Evolutionary conservation across 257 asterid species (phyloP).

Genomic region (Nicotiana obtusifolia): DNA sequence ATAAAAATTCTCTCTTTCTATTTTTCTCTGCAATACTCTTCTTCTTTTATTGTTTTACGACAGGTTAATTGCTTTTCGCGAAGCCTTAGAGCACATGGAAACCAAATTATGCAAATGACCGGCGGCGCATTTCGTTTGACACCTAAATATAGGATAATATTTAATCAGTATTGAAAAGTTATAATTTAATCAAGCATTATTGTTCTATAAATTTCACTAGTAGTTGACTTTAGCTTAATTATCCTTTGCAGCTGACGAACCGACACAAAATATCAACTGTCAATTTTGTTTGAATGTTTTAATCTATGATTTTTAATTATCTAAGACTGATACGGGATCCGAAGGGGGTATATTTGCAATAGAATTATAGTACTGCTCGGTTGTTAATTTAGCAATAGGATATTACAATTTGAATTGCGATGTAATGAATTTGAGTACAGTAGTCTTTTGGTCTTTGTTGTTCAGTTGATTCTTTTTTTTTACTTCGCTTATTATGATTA

Average conservation of each 20-base stretch:
- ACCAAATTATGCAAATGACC: background rate
- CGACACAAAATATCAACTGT: slow-evolving; percentile 5
- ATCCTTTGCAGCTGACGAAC: background rate
- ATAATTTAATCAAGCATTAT: background rate
- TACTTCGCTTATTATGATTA: background rate
- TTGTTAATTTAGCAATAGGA: background rate
- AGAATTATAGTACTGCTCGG: background rate
- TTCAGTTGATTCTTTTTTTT: background rate
- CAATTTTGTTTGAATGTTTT: background rate
- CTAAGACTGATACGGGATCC: background rate
- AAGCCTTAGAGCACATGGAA: slow-evolving; percentile 17
- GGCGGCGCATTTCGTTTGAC: slow-evolving; percentile 11
- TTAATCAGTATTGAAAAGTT: background rate
- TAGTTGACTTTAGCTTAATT: slow-evolving; percentile 4
- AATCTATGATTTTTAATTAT: background rate
- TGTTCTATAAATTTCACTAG: background rate
- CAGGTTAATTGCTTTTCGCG: background rate
- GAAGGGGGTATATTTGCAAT: background rate
- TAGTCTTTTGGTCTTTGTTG: background rate
- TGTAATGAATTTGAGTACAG: background rate
- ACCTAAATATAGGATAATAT: background rate
- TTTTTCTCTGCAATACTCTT: too few species aligned
- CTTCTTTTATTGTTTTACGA: too few species aligned
- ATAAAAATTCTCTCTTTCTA: too few species aligned
- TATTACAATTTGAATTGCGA: background rate